Conservation (phyloP, 768 basidiomycete species). For the Auriculariales sp. region DNA sequence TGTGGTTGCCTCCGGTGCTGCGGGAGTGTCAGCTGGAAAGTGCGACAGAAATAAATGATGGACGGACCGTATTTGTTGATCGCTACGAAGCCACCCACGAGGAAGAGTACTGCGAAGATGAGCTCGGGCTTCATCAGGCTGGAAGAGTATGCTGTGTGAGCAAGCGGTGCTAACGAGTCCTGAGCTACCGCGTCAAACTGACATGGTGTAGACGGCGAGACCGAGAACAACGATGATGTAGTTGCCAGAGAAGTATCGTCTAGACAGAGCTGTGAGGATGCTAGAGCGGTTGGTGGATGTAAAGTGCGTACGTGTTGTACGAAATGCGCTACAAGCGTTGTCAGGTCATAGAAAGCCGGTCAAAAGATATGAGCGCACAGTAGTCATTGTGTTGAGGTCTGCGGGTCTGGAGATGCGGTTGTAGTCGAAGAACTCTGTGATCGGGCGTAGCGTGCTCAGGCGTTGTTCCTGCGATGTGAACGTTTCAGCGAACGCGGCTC, state of each 20-base stretch:
- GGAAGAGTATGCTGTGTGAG: not conserved
- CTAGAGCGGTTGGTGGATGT: too few relatives aligned
- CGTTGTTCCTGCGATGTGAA: slow-evolving; percentile 47
- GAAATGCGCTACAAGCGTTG: slow-evolving; percentile 55
- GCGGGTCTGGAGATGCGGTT: slow-evolving; percentile 74
- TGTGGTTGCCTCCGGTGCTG: slow-evolving; percentile 76
- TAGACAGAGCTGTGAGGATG: too few relatives aligned
- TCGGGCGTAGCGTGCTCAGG: slow-evolving; percentile 58
- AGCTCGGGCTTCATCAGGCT: slow-evolving; percentile 76
- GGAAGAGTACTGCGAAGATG: slow-evolving; percentile 70
- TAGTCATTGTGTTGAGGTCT: slow-evolving; percentile 65
- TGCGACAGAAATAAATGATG: not conserved
- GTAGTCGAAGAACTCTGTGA: slow-evolving; percentile 69
- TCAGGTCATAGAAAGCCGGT: slow-evolving; percentile 1
- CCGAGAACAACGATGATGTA: slow-evolving; percentile 66
- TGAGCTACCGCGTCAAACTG: slow-evolving; percentile 17
- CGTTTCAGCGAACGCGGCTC: not conserved
- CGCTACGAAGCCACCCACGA: slow-evolving; percentile 78
- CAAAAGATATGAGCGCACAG: slow-evolving; percentile 30
- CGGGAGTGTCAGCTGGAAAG: slow-evolving; percentile 1
- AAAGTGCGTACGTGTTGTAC: slow-evolving; percentile 52
- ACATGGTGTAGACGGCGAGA: slow-evolving; percentile 82
- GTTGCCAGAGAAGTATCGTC: slow-evolving; percentile 80
- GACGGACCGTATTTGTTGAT: slow-evolving; percentile 80
- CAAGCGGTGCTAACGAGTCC: not conserved